Evolutionary conservation across 1,284 basidiomycete species (phyloP).

Genomic region (Fomitopsis pinicola): DNA sequence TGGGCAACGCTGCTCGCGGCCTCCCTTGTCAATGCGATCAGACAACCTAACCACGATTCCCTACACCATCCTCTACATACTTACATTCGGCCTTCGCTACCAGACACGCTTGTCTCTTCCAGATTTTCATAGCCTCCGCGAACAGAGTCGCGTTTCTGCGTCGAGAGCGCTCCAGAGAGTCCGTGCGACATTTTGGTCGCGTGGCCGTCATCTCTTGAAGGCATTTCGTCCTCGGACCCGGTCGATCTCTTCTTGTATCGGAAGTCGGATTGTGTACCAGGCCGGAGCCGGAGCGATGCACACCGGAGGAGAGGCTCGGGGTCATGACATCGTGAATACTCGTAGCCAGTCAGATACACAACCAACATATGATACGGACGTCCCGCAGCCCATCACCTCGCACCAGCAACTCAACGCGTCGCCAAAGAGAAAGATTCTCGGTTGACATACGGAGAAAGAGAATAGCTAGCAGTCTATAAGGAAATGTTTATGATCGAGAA

Average conservation of each 20-base stretch:
- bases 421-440: neutral
- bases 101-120: too few species aligned
- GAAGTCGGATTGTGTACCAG: too few species aligned
- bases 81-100: too few species aligned
- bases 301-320: neutral
- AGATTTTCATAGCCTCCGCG: too few species aligned
- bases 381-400: neutral
- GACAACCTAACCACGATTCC: neutral
- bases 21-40: neutral
- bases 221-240: too few species aligned
- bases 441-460: neutral
- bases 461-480: neutral
- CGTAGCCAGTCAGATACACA: constrained; percentile 1
- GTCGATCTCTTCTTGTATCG: too few species aligned
- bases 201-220: too few species aligned
- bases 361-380: neutral
- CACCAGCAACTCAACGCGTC: neutral
- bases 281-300: neutral
- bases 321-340: constrained; percentile 1
- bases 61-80: too few species aligned
- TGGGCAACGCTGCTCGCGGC: neutral
- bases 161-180: too few species aligned
- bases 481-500: neutral
- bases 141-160: too few species aligned
- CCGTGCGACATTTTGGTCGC: too few species aligned